Conservation (phyloP, 1,284 basidiomycete species). For the Mrakiaceae sp. region DNA sequence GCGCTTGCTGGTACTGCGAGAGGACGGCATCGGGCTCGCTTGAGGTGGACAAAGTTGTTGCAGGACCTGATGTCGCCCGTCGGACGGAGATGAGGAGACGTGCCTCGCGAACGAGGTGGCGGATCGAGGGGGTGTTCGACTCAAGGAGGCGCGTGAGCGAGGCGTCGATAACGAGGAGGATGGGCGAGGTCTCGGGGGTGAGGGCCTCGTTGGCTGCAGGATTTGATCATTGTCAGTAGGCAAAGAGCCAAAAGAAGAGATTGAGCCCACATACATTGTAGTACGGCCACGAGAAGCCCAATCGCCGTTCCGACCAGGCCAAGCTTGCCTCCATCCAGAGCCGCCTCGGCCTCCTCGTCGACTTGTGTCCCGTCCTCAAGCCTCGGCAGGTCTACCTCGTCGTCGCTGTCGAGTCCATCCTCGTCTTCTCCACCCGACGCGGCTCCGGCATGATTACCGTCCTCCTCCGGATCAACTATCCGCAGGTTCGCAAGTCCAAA, state of each 20-base stretch:
- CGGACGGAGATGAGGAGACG: slow-evolving; percentile 69
- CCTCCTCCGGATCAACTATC: slow-evolving; percentile 21
- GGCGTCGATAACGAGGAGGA: slow-evolving; percentile 58
- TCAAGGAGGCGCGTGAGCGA: slow-evolving; percentile 49
- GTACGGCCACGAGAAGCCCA: slow-evolving; percentile 61
- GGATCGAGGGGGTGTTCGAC: slow-evolving; percentile 40
- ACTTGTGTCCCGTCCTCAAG: slow-evolving; percentile 26
- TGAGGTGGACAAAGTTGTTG: slow-evolving; percentile 22
- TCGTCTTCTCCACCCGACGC: slow-evolving; percentile 17
- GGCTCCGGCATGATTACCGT: slow-evolving; percentile 15
- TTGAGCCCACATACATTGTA: slow-evolving; percentile 53
- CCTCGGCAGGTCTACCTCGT: slow-evolving; percentile 12
- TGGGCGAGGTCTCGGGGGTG: slow-evolving; percentile 48
- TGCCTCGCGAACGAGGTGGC: slow-evolving; percentile 59
- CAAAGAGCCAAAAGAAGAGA: background rate
- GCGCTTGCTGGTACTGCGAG: slow-evolving; percentile 70
- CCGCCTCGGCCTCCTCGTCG: slow-evolving; percentile 36
- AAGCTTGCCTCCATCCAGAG: slow-evolving; percentile 41
- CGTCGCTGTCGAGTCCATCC: slow-evolving; percentile 16
- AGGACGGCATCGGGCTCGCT: slow-evolving; percentile 33
- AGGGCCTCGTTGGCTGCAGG: slow-evolving; percentile 54
- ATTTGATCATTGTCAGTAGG: background rate
- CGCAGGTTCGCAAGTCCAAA: slow-evolving; percentile 21
- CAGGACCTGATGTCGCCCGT: slow-evolving; percentile 42
- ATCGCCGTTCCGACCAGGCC: slow-evolving; percentile 58